phyloP scores from a whole-genome alignment of 768 basidiomycete species.

The Hirschioporus abietinus region DNA sequence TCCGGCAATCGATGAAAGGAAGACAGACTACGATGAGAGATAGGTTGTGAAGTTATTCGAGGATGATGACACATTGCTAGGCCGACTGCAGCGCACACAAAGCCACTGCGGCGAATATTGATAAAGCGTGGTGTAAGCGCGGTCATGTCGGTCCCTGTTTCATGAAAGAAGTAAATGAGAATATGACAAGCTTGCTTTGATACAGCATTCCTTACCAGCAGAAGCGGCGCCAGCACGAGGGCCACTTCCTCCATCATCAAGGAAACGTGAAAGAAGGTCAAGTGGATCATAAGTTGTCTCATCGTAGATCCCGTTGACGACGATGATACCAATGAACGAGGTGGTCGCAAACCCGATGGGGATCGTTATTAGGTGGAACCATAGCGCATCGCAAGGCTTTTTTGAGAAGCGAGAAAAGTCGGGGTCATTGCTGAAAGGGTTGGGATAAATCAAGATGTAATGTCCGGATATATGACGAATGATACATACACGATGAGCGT shows the following conservation, averaged over 20 bases:
- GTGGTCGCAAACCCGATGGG: too few species aligned
- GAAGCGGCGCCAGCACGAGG: constrained; percentile 46
- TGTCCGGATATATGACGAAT: too few species aligned
- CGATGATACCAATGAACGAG: too few species aligned
- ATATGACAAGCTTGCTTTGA: too few species aligned
- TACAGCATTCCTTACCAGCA: constrained; percentile 33
- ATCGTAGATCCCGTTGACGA: too few species aligned
- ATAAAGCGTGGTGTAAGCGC: constrained; percentile 74
- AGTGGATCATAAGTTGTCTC: too few species aligned
- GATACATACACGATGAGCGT: constrained; percentile 66
- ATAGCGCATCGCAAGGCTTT: constrained; percentile 38
- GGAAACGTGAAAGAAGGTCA: constrained; percentile 60
- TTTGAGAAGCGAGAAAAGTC: constrained; percentile 61
- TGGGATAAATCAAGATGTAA: constrained; percentile 5
- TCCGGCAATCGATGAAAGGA: constrained; percentile 74
- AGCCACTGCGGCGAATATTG: constrained; percentile 84
- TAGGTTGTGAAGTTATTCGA: constrained; percentile 78
- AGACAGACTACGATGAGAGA: constrained; percentile 77
- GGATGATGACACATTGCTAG: too few species aligned
- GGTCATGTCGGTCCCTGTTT: too few species aligned
- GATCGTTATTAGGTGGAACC: constrained; percentile 64
- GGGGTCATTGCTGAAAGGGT: constrained; percentile 52
- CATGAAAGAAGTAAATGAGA: too few species aligned
- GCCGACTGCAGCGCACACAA: constrained; percentile 75
- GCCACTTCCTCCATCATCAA: constrained; percentile 54